Evolutionary conservation across 768 basidiomycete species (phyloP).

Genomic region (Phaffia tasmanica): DNA sequence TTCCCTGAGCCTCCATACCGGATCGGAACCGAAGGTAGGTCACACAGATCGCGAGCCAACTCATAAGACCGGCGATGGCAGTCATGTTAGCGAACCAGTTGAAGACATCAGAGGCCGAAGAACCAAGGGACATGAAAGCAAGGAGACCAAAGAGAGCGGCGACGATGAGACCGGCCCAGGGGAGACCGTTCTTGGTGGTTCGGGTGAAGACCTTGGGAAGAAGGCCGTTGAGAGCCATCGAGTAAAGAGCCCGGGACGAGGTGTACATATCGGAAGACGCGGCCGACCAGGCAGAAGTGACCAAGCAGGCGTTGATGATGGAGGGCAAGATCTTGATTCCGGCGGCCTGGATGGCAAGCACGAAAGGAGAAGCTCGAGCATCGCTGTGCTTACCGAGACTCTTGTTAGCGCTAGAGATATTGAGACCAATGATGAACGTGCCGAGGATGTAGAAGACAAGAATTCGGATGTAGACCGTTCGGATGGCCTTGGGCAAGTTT

Average conservation of each 20-base stretch:
- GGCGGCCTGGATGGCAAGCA: conserved; percentile 61
- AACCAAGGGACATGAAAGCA: conserved; percentile 29
- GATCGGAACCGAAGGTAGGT: conserved; percentile 73
- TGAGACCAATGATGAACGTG: conserved; percentile 65
- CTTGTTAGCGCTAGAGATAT: conserved; percentile 35
- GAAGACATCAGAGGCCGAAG: conserved; percentile 56
- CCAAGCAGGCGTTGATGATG: conserved; percentile 43
- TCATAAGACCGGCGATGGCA: conserved; percentile 45
- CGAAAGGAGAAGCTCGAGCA: conserved; percentile 72
- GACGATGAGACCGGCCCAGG: conserved; percentile 59
- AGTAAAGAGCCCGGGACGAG: conserved; percentile 64
- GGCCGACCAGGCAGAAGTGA: conserved; percentile 88
- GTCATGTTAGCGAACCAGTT: conserved; percentile 60
- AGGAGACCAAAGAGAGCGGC: conserved; percentile 41
- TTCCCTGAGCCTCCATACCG: conserved; percentile 71
- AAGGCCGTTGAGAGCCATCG: conserved; percentile 64
- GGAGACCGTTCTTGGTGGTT: conserved; percentile 63
- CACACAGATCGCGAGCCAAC: conserved; percentile 67
- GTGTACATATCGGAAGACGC: conserved; percentile 83
- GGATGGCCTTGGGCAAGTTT: conserved; percentile 58
- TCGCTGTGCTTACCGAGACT: conserved; percentile 51
- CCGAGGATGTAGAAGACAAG: conserved; percentile 54
- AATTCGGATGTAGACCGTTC: conserved; percentile 60
- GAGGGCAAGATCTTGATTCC: conserved; percentile 80
- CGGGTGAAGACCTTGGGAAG: conserved; percentile 68